These are phyloP conservation scores for Chamaecyparis obtusa DNA, from an alignment of 75 land plant species.

Conservation along the genomic window DNA sequence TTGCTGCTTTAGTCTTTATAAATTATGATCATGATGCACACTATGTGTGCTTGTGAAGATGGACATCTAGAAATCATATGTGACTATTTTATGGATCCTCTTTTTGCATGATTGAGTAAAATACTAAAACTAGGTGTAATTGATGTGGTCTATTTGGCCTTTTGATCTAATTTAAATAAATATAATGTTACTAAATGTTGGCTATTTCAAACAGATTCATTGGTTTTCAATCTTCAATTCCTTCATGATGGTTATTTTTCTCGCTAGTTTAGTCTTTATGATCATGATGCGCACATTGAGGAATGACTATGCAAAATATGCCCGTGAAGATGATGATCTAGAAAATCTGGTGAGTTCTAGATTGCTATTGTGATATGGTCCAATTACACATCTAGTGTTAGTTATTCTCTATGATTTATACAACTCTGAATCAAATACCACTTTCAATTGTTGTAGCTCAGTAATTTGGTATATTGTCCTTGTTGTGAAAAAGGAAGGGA, in stretches of 20 bases:
- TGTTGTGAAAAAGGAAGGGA: not conserved
- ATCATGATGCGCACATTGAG: constrained; percentile 94
- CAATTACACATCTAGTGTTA: not conserved
- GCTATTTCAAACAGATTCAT: constrained; percentile 68
- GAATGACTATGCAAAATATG: constrained; percentile 98
- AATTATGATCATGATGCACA: constrained; percentile 98
- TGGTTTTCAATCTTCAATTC: constrained; percentile 99
- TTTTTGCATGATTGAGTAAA: not conserved
- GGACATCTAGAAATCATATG: constrained; percentile 73
- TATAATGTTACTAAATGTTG: constrained; percentile 1
- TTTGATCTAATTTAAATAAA: not conserved
- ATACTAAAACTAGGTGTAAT: not conserved
- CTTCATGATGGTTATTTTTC: constrained; percentile 99
- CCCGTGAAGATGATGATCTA: constrained; percentile 96
- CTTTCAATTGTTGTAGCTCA: not conserved
- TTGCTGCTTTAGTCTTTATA: constrained; percentile 94
- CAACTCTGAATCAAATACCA: not conserved
- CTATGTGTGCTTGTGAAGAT: constrained; percentile 95
- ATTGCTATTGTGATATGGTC: not conserved
- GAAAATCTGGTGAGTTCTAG: constrained; percentile 68
- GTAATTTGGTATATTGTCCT: not conserved
- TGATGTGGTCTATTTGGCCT: not conserved
- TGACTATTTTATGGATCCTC: no score
- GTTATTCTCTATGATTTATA: not conserved
- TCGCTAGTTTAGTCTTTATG: constrained; percentile 97